A percentile compares a stretch with the other conserved stretches of the same genome.
Conservation (phyloP, 495 filamentous ascomycete species). For the Aspergillus heteromorphus region DNA sequence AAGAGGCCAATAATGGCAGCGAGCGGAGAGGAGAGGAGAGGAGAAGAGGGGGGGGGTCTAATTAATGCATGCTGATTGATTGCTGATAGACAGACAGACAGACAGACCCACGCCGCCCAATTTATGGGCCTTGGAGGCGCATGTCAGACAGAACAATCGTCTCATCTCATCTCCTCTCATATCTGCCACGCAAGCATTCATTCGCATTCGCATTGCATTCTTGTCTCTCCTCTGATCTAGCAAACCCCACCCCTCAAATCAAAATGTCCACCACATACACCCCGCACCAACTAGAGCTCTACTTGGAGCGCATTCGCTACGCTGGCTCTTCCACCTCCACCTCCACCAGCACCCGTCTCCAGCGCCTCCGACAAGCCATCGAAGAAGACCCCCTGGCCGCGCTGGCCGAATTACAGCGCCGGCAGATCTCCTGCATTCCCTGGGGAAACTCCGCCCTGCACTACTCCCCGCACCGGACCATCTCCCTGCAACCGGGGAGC, state of each 20-base stretch:
- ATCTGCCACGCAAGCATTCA: too few species aligned
- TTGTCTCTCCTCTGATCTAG: neutral
- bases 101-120: too few species aligned
- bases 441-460: constrained; percentile 62
- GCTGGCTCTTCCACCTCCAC: constrained; percentile 7
- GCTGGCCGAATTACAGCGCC: constrained; percentile 26
- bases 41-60: too few species aligned
- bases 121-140: too few species aligned
- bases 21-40: too few species aligned
- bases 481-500: constrained; percentile 53
- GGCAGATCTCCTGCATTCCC: constrained; percentile 56
- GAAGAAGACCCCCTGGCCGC: constrained; percentile 19
- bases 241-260: neutral
- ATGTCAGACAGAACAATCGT: too few species aligned
- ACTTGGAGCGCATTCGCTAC: constrained; percentile 31
- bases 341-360: constrained; percentile 9
- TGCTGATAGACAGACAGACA: too few species aligned
- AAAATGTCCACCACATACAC: constrained; percentile 21
- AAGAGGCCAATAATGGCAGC: too few species aligned
- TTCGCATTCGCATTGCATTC: too few species aligned
- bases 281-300: constrained; percentile 27
- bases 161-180: too few species aligned
- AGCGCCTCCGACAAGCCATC: constrained; percentile 18
- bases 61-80: too few species aligned
- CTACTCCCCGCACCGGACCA: constrained; percentile 49